phyloP scores from a whole-genome alignment of 139 green algal species.

The Axilococcus clingmanii region DNA sequence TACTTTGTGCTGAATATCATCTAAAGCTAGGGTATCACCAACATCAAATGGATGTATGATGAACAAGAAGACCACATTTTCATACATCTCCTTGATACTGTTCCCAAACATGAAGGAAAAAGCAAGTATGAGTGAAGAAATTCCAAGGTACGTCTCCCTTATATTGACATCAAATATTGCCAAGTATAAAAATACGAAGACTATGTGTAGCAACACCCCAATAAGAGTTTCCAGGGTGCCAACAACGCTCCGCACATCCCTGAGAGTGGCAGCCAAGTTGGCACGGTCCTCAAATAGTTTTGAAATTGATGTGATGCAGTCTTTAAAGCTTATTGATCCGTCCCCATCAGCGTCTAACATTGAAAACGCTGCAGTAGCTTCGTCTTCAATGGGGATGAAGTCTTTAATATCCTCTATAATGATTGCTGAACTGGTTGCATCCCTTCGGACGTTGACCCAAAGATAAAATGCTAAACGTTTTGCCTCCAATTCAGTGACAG shows the following conservation, averaged over 20 bases:
- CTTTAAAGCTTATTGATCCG: conserved; percentile 26
- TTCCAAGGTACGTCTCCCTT: not conserved
- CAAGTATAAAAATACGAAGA: conserved; percentile 2
- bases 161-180: not conserved
- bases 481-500: conserved; percentile 40
- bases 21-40: conserved; percentile 39
- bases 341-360: conserved; percentile 50
- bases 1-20: conserved; percentile 1
- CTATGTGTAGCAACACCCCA: conserved; percentile 27
- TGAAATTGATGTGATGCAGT: conserved; percentile 13
- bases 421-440: conserved; percentile 31
- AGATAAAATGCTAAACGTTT: conserved; percentile 44
- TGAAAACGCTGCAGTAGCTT: conserved; percentile 40
- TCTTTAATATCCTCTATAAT: conserved; percentile 39
- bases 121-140: not conserved
- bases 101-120: conserved; percentile 49
- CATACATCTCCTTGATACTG: conserved; percentile 41
- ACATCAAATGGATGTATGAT: conserved; percentile 66
- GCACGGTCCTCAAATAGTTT: conserved; percentile 40
- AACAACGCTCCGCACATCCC: conserved; percentile 36
- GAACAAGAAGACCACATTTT: conserved; percentile 62
- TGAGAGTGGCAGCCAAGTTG: conserved; percentile 62
- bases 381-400: conserved; percentile 24
- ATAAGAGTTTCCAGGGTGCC: conserved; percentile 48
- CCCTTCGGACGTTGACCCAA: conserved; percentile 49